Evolutionary conservation across 805 yeast genomes (phyloP).

Genomic region (Debaryomyces prosopidis): DNA sequence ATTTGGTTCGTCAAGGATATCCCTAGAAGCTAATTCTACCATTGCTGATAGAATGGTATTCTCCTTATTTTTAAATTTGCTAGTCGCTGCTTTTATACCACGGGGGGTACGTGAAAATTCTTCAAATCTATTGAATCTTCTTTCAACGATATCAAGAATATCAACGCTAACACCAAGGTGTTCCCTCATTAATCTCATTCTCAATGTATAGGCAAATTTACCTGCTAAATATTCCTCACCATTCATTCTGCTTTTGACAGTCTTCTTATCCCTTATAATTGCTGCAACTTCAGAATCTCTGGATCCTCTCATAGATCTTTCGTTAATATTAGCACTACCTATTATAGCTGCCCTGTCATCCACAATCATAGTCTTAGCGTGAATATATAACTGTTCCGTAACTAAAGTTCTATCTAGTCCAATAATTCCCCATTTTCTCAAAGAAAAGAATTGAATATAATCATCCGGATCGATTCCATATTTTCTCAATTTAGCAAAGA

Average conservation of each 20-base stretch:
- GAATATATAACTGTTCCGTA: constrained; percentile 91
- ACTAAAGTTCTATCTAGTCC: constrained; percentile 73
- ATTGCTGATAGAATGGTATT: constrained; percentile 54
- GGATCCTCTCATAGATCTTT: constrained; percentile 90
- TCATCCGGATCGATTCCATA: constrained; percentile 87
- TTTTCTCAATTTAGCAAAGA: constrained; percentile 76
- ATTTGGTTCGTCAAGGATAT: constrained; percentile 50
- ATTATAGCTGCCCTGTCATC: constrained; percentile 93
- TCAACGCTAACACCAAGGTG: constrained; percentile 95
- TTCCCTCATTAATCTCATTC: constrained; percentile 94
- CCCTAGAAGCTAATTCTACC: constrained; percentile 75
- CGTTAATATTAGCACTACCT: constrained; percentile 97
- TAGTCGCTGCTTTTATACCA: constrained; percentile 50
- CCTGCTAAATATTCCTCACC: constrained; percentile 82
- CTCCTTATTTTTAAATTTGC: constrained; percentile 34
- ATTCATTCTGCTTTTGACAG: constrained; percentile 70
- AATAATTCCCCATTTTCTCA: constrained; percentile 93
- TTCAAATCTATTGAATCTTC: constrained; percentile 57
- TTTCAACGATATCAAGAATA: constrained; percentile 74
- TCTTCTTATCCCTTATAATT: constrained; percentile 78
- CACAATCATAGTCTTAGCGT: constrained; percentile 87
- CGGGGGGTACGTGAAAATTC: constrained; percentile 40
- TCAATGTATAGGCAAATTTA: constrained; percentile 82
- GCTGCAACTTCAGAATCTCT: constrained; percentile 96
- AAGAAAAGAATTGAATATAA: constrained; percentile 86